Evolutionary conservation across 1,139 yeast species (phyloP), one percentile per base, ranked within the genome.

Genomic region (Hemisphaericaspora lyxosophila): DNA sequence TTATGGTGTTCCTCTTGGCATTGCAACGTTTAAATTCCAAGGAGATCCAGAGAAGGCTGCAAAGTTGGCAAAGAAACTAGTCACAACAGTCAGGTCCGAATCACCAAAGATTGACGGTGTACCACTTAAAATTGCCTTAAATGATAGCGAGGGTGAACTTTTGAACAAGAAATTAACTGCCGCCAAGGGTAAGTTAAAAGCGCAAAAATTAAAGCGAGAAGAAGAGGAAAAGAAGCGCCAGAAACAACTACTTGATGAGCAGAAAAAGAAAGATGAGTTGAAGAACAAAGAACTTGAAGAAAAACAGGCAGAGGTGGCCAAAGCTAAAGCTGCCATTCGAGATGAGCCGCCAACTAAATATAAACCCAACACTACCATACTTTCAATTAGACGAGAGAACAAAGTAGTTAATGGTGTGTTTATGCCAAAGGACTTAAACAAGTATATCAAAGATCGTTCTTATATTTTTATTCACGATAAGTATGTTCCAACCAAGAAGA

Each of bases 1-100:
- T 14, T 81, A 85, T 37, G 96, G 90, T 3, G 85, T 84, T 16
- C 92, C 95, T 0, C 60, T 89, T 35, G 95, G 96, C 3, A 67
- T 88, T 24, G 85, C 85, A 32, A 66, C 80, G 15, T 69, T 88
- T 39, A 69, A 73, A 40, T 89, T 77, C 60, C 79, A 73, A 40
- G 90, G 90, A 3, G 65, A 68, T 15, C 52, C 69, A 2, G 83
- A 78, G 34, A 64, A 66, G 40, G 77, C 92, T 1, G 78, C 78
- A 51, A 61, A 56, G 30, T 49, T 62, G 16, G 76, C 76, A 11
- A 60, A 60, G 33, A 57, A 55, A 34, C 57, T 71, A 19, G 55
- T 70, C 6, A 45, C 51, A 18, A 55, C 50, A 3, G 53, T 69
- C 9, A 56, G 55, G 32, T 20, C 48, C 2, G 64, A 60, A 24